Base-by-base conservation (phyloP, 2,329 filamentous ascomycete genomes). In the Fusarium oligoseptatum region DNA sequence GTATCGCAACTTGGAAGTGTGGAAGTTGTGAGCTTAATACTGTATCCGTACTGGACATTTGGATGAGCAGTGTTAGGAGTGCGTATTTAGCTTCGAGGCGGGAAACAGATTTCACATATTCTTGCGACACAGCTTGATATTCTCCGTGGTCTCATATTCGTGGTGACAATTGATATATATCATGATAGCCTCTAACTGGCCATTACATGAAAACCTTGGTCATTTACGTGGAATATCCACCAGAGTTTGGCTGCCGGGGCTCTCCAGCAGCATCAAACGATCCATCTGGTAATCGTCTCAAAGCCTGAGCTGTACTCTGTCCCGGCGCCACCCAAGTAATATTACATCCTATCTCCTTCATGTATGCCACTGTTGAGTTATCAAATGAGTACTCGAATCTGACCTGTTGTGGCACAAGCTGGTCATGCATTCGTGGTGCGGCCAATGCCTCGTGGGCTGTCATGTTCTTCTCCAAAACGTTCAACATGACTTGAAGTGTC, bases 231-330 rank as follows among this genome's bases (percentile, higher is more conserved):
- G 85, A 84, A 66, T 89, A 90, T 0, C 94, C 94, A 3, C 90
- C 94, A 17, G 93, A 95, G 78, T 93, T 92, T 34, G 83, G 79
- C 85, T 97, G 94, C 73, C 95, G 90, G n/a, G 94, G 93, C 83
- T 97, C 95, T 1, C 93, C 91, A 1, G 92, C 94, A 0, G 94
- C 94, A 81, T 96, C 94, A 81, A 97, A 97, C 0, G 84, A 85
- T 0, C 88, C 88, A 81, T 95, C 92, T 14, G 81, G 79, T 68
- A 93, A 79, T 70, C 91, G 83, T 64, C 92, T 87, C 73, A 98
- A 82, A 0, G 89, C 92, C 82, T 98, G 95, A 0, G 92, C 94
- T 0, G 92, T 88, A 77, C 93, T 96, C 77, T 87, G 82, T 1
- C 91, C 92, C 0, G 89, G 87, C 0, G 88, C 88, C 3, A 94